Base-by-base conservation (phyloP, 2,329 filamentous ascomycete species). In the Fusarium staphyleae region DNA sequence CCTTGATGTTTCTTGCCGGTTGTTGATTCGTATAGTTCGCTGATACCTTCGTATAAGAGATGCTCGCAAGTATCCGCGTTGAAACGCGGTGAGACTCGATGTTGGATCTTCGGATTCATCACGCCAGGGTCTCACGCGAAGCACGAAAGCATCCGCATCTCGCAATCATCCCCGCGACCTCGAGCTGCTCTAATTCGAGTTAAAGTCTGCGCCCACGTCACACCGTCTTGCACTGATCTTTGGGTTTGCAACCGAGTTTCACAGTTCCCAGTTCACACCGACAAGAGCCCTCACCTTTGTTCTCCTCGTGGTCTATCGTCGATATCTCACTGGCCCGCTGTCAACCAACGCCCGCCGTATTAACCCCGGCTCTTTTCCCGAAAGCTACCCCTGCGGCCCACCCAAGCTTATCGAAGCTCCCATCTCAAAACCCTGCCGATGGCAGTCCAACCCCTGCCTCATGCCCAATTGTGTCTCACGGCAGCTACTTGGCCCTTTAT, bases 251-350 rank as follows among this genome's bases (percentile, higher is more conserved):
- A 15, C 24, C n/a, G 36, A 48, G n/a, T n/a, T n/a, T n/a, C n/a
- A n/a, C n/a, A n/a, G n/a, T n/a, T n/a, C n/a, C n/a, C n/a, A n/a
- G 43, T 24, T 49, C 49, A 57, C 60, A 56, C 60, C 47, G 48
- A 59, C 48, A 54, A 34, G 26, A 42, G 30, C 11, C 18, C 39
- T 52, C 39, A 30, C 36, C 33, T n/a, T 41, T 26, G 22, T 39
- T 22, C 39, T 32, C 41, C 62, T 55, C 65, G 65, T 67, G 65
- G 53, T 49, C 55, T 59, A 60, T 66, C 54, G 51, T 48, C 22
- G 45, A 39, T 16, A 49, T 51, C 49, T 66, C 51, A 67, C 58
- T 67, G 65, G 65, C 34, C 56, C 49, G 28, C 35, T 35, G 22
- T 36, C 45, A 16, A 47, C 22, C 45, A 44, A 52, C 37, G 43